Evolutionary conservation across 352 stramenopile species (phyloP), one percentile per base, ranked within the genome.

Genomic region (Phytophthora cajani): DNA sequence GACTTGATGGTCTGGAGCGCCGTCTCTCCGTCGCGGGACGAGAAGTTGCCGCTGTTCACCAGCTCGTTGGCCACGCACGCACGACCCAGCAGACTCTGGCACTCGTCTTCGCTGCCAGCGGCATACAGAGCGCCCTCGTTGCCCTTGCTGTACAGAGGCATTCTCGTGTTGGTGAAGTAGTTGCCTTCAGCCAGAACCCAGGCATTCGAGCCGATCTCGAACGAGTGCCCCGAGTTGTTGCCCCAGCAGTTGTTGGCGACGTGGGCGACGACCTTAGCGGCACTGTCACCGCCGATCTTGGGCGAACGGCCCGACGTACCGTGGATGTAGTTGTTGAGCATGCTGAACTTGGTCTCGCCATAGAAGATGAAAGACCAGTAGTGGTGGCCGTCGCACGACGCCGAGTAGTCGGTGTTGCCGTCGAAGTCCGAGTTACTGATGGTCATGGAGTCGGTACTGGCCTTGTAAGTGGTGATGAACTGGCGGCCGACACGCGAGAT

Each of bases 341-440:
- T 71, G 19, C 69, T 85, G 38, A 88, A 59, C 11, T 49, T 38
- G 6, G 75, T 82, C n/a, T 62, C 54, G 23, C 78, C 78, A 61
- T 83, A 78, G 47, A 83, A 75, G 54, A 85, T 72, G 60, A 82
- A 79, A 0, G 57, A 72, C 79, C 79, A 87, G 72, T 87, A 87
- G 64, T 87, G 79, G 63, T 72, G 77, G 25, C 76, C 75, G 38
- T 87, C 77, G 42, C 80, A 87, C 46, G 77, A 62, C 1, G 78
- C 62, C 9, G 76, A 84, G 58, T 73, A 87, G n/a, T 62, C 21
- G 2, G 79, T 85, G 32, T 72, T 52, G 9, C 78, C 78, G 50
- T 85, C 78, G 67, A 86, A 83, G 36, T 86, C 72, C 50, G 66
- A 82, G 73, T 85, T 84, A 67, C 75, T 84, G 69, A 87, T 79